Evolutionary conservation across 768 basidiomycete species (phyloP), one percentile per base, ranked within the genome.

Genomic region (Plicaturopsis crispa): DNA sequence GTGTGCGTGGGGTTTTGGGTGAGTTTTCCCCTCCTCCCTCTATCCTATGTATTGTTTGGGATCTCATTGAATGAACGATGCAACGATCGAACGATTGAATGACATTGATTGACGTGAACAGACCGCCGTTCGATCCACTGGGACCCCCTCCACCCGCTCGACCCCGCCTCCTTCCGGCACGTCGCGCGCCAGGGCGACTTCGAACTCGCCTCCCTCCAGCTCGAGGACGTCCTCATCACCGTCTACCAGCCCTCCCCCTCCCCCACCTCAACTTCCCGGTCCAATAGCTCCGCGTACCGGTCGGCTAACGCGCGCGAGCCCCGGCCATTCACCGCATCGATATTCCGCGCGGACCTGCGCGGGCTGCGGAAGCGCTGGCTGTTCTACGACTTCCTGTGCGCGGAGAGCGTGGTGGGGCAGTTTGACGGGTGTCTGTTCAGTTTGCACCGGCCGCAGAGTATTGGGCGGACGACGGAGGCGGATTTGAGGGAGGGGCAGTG

Each of bases 351-450:
- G 18, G 85, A 90, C 49, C 73, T 97, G 24, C 72, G 74, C 10
- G 72, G 69, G 20, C 76, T 98, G 47, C 70, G 96, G 39, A 97
- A 96, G 58, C 80, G 85, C 51, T 98, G 91, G 91, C 49, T 94
- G 24, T 96, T 96, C 59, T 93, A 93, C 57, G 96, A 99, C 59
- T 80, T 98, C 46, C 62, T 98, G 43, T 57, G 54, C 35, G 73
- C 96, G 0, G 93, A 97, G 54, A 88, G 85, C 46, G 84, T 98
- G 30, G 94, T 96, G 6, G 96, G 96, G 4, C 96, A 99, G 57
- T 88, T 91, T 46, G 96, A 99, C 56, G 97, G 97, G 54, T 99
- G 96, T 51, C 55, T 99, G 14, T 96, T 96, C 65, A 97, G 93
- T 55, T 55, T 99, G 46, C 96, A 98, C 52, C 85, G 81, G 53